Evolutionary conservation across 257 asterid genomes (phyloP), one percentile per base, ranked within the genome.

Genomic region (Penstemon davidsonii): DNA sequence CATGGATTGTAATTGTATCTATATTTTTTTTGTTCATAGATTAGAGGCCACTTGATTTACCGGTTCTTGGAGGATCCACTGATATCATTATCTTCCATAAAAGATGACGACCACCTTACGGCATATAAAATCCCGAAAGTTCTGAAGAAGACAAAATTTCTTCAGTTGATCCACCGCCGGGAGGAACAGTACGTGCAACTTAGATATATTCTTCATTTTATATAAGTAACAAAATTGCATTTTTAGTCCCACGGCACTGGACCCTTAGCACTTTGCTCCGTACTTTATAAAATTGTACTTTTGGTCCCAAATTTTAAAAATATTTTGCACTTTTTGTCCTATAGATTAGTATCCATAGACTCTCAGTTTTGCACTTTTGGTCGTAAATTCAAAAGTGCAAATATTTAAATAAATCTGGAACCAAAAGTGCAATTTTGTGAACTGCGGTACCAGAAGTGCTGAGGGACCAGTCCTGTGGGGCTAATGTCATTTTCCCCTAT

Each of bases 21-120:
- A 11, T 59, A 64, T 73, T 37, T 72, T 55, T 74, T 62, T 5
- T 73, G 60, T 81, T 76, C 56, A 43, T 73, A 94, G 99, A 91
- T 94, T 73, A 84, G 97, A 51, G 97, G 97, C 55, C 96, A 94
- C 75, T 80, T 88, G 80, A 88, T 94, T 75, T 85, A 87, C 75
- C 91, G 90, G 50, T 94, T 88, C 73, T 62, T 91, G 85, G 99
- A 94, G 78, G 99, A 94, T 77, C 95, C 96, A 50, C 76, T 94
- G 86, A 79, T 83, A 70, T 76, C 89, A 56, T 68, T 91, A 53
- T 84, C 96, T 75, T 75, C 96, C 70, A 89, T 91, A 61, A 94
- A 80, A 80, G 99, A 94, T 67, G 99, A 91, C 40, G 97, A 87
- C 62, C 99, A 94, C 83, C 92, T 91, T 66, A 87, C 96, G 50